Conservation (phyloP, 192 early-diverging fungal species). For the Linderina pennispora region DNA sequence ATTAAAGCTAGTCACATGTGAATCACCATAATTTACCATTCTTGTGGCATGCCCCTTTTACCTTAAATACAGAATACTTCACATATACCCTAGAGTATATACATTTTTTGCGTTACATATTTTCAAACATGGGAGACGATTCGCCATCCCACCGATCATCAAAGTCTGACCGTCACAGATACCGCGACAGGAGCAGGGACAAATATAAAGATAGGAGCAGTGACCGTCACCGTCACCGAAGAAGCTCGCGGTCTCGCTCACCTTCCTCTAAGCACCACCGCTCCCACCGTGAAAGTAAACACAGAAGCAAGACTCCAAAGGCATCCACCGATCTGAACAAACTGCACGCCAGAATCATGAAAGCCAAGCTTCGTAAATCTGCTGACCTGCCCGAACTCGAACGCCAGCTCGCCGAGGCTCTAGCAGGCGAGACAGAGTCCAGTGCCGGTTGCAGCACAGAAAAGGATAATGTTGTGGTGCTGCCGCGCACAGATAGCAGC, state of each 20-base stretch:
- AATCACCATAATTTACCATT: no score
- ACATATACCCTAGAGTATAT: no score
- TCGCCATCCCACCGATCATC: no score
- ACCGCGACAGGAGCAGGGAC: neutral
- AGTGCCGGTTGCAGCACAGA: neutral
- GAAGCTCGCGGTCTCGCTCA: neutral
- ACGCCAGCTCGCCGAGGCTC: conserved; percentile 62
- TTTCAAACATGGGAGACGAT: no score
- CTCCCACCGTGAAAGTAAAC: neutral
- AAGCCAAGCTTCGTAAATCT: conserved; percentile 67
- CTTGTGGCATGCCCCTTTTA: no score
- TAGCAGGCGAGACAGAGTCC: conserved; percentile 29
- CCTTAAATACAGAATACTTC: no score
- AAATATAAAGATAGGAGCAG: no score
- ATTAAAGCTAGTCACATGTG: no score
- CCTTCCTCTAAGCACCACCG: neutral
- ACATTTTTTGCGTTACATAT: no score
- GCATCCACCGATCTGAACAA: conserved; percentile 69
- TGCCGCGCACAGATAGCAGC: conserved; percentile 32
- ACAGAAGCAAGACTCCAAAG: conserved; percentile 1
- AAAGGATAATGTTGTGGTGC: conserved; percentile 19
- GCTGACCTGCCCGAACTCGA: conserved; percentile 61
- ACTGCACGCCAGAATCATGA: conserved; percentile 71
- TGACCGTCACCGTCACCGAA: neutral
- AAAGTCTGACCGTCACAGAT: no score